Evolutionary conservation across 2,329 filamentous ascomycete genomes (phyloP), one percentile per base, ranked within the genome.

Genomic region (Tricladium varicosporioides): DNA sequence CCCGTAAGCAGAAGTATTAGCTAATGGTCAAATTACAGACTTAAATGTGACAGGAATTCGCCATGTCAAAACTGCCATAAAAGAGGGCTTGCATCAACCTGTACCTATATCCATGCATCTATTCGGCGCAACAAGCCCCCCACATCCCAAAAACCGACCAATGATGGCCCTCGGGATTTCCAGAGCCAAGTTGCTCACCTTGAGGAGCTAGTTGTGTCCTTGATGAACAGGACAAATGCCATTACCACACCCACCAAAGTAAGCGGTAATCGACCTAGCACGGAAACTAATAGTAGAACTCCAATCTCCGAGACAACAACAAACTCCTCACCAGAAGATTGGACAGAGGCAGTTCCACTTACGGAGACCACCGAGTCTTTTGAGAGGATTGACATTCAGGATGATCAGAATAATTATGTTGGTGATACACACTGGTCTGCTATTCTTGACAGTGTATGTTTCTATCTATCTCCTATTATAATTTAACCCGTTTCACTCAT

Each of bases 371-470:
- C 57, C 9, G 62, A 63, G 19, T 61, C 56, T 14, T 56, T 67
- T 56, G 67, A 63, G 13, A 54, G 58, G 15, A 60, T 67, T 32
- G 59, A 54, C 15, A 59, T 67, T 14, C 57, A 66, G 44, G 59
- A 66, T 51, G 70, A 71, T 52, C 73, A 73, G 13, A 75, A 74
- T 32, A 80, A 75, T 18, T 84, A 82, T 61, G 77, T 84, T 3
- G 81, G 81, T 1, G 79, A 78, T 5, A 81, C 80, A 51, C 81
- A 84, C 48, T 83, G 81, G 60, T 77, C 82, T 73, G 81, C 81
- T 2, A 82, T 84, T 68, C 68, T 84, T 8, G 79, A 83, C 61
- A 80, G 83, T 71, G 80, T 83, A 63, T 43, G 60, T 48, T 36
- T 32, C 49, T 42, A 22, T 43, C 9, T 14, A 31, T 18, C 3